phyloP scores from a whole-genome alignment of 1,284 basidiomycete genomes.

The Rhodotorula sp. region DNA sequence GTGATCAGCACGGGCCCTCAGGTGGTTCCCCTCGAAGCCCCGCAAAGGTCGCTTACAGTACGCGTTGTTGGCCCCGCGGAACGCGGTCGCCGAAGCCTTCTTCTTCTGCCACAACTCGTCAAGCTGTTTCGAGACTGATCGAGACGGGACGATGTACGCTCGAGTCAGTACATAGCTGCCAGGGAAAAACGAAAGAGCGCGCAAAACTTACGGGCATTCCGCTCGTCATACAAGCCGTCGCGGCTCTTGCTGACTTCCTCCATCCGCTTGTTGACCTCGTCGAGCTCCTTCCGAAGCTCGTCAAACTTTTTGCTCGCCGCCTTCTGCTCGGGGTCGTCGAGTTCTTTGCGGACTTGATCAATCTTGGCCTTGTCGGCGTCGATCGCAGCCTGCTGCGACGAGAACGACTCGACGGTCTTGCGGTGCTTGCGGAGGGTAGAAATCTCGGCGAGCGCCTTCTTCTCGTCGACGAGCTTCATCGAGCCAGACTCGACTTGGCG shows the following conservation, averaged over 20 bases:
- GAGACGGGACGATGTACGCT: constrained; percentile 2
- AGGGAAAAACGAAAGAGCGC: too few species aligned
- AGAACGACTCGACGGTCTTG: constrained; percentile 67
- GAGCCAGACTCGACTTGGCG: constrained; percentile 86
- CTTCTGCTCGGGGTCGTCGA: constrained; percentile 88
- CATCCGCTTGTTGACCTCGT: constrained; percentile 76
- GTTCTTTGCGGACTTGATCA: constrained; percentile 77
- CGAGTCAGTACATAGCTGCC: constrained; percentile 48
- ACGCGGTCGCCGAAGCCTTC: constrained; percentile 67
- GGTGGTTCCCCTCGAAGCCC: background rate
- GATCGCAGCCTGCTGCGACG: constrained; percentile 72
- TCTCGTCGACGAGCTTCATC: constrained; percentile 94
- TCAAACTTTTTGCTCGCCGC: constrained; percentile 79
- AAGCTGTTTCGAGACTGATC: constrained; percentile 43
- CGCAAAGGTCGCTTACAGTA: constrained; percentile 36
- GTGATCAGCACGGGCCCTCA: background rate
- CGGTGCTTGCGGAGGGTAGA: constrained; percentile 38
- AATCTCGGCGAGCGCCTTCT: constrained; percentile 89
- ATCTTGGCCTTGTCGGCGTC: constrained; percentile 70
- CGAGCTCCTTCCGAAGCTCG: constrained; percentile 79
- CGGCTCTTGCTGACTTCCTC: constrained; percentile 82
- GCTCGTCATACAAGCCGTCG: constrained; percentile 82
- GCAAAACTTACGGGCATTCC: constrained; percentile 65
- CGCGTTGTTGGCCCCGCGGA: constrained; percentile 75
- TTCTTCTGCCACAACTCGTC: constrained; percentile 75